Conservation (phyloP, 2,329 filamentous ascomycete species). For the Parasarocladium wereldwijsianum region DNA sequence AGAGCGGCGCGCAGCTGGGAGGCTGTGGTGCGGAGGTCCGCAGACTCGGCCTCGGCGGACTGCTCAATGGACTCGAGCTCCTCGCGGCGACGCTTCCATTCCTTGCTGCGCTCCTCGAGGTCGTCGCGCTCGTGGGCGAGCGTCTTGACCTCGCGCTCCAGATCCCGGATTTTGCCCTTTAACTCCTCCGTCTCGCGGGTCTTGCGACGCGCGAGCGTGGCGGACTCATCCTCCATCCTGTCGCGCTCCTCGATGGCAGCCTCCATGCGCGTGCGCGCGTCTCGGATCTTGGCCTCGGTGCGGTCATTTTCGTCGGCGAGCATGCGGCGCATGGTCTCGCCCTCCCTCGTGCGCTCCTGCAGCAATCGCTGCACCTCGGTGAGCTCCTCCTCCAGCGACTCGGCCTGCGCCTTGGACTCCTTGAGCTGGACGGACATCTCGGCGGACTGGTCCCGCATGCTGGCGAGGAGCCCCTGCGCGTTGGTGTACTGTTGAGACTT, state of each 20-base stretch:
- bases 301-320: conserved; percentile 75
- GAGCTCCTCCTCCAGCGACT: conserved; percentile 84
- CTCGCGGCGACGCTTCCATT: conserved; percentile 58
- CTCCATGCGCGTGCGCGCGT: conserved; percentile 82
- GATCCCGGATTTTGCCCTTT: conserved; percentile 61
- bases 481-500: conserved; percentile 77
- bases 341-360: conserved; percentile 76
- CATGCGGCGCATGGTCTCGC: conserved; percentile 84
- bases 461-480: conserved; percentile 72
- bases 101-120: conserved; percentile 56
- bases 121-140: conserved; percentile 65
- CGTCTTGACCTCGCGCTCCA: conserved; percentile 61
- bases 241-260: conserved; percentile 88
- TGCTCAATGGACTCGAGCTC: conserved; percentile 60
- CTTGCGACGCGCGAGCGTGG: conserved; percentile 58
- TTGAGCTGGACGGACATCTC: conserved; percentile 87
- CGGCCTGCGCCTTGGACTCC: conserved; percentile 67
- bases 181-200: conserved; percentile 79
- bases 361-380: conserved; percentile 77
- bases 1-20: conserved; percentile 64
- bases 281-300: conserved; percentile 66
- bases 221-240: conserved; percentile 80
- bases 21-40: conserved; percentile 64
- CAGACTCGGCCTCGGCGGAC: conserved; percentile 56
- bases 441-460: conserved; percentile 82